Evolutionary conservation across 306 rosid species (phyloP).

Genomic region (Vicia villosa): DNA sequence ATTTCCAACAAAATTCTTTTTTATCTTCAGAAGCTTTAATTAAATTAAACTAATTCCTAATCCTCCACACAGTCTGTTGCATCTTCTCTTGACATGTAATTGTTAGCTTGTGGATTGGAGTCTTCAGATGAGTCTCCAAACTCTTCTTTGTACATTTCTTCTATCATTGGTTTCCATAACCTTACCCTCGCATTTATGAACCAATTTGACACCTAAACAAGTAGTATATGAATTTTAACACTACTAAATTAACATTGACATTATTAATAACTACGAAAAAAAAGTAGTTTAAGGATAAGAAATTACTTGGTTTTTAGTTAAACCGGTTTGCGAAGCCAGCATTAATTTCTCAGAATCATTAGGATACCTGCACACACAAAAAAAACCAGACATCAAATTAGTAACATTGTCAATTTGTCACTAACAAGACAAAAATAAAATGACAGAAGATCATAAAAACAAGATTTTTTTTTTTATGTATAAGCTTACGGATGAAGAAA

Average conservation of each 20-base stretch:
- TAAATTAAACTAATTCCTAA: constrained; percentile 15
- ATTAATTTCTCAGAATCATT: constrained; percentile 77
- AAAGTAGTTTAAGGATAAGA: constrained; percentile 23
- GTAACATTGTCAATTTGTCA: constrained; percentile 11
- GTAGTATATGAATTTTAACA: neutral
- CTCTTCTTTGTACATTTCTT: constrained; percentile 89
- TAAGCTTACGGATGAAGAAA: constrained; percentile 84
- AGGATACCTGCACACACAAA: constrained; percentile 59
- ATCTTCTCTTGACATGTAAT: constrained; percentile 51
- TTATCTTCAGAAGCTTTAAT: neutral
- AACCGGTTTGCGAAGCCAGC: constrained; percentile 82
- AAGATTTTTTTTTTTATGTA: neutral
- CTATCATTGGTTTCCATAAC: constrained; percentile 94
- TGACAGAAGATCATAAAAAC: neutral
- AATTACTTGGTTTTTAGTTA: constrained; percentile 79
- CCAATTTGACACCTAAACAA: constrained; percentile 82
- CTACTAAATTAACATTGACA: constrained; percentile 17
- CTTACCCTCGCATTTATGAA: constrained; percentile 87
- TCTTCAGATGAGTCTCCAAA: constrained; percentile 89
- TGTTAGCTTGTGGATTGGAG: constrained; percentile 53
- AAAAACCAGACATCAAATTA: constrained; percentile 33
- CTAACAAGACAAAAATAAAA: neutral
- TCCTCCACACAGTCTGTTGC: constrained; percentile 57
- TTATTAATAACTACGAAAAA: neutral
- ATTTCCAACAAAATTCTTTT: neutral